These are phyloP conservation scores for Sphaerobolus stellatus DNA, from an alignment of 1,284 basidiomycete genomes.

Conservation along the genomic window DNA sequence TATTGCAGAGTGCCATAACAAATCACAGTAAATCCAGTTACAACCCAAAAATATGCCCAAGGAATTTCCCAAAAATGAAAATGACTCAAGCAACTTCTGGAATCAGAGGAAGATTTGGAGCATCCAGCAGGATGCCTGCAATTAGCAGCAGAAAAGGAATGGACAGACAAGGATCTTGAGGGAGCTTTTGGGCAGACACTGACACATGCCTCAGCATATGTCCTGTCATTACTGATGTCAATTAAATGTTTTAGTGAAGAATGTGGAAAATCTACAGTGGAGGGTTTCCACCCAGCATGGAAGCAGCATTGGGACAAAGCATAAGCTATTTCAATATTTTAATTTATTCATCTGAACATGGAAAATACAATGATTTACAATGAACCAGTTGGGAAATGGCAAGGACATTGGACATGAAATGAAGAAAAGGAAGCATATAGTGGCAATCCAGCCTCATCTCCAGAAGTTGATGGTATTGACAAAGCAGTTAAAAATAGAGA, in stretches of 20 bases:
- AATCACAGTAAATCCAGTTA: no score
- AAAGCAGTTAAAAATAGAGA: slow-evolving; percentile 23
- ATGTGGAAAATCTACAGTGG: slow-evolving; percentile 16
- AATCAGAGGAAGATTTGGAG: no score
- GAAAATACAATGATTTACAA: slow-evolving; percentile 10
- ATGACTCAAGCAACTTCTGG: no score
- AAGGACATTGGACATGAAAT: slow-evolving; percentile 23
- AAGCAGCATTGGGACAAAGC: slow-evolving; percentile 27
- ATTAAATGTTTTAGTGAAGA: slow-evolving; percentile 15
- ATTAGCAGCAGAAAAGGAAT: background rate
- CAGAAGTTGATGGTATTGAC: slow-evolving; percentile 18
- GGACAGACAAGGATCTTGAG: background rate
- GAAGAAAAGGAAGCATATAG: slow-evolving; percentile 18
- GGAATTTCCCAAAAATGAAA: no score
- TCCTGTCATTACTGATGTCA: background rate
- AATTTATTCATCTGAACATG: background rate
- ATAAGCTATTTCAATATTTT: slow-evolving; percentile 23
- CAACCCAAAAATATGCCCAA: no score
- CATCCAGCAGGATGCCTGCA: no score
- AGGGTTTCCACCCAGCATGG: slow-evolving; percentile 27
- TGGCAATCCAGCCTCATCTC: slow-evolving; percentile 28
- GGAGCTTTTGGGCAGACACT: background rate
- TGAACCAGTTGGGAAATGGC: slow-evolving; percentile 21
- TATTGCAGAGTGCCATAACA: no score
- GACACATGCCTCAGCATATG: background rate